Percentiles rank a stretch among this genome's conserved stretches.
phyloP scores from a whole-genome alignment of 2,329 filamentous ascomycete genomes.

The Lachnellula cervina region DNA sequence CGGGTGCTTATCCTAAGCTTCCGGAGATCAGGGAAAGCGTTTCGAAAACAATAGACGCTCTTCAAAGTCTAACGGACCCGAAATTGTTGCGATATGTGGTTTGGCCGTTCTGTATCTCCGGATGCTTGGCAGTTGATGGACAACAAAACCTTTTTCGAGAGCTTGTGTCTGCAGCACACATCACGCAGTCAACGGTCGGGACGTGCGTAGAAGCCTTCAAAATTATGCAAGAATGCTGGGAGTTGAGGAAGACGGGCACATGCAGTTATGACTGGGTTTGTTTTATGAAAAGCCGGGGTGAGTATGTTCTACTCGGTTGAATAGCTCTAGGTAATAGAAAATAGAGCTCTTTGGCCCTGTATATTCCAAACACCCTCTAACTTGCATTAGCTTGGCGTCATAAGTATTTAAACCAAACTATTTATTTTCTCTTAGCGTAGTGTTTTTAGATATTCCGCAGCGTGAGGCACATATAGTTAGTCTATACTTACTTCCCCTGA shows the following conservation, averaged over 20 bases:
- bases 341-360: no score
- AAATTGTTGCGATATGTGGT: not conserved
- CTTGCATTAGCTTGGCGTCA: no score
- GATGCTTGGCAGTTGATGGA: not conserved
- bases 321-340: no score
- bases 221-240: slow-evolving; percentile 27
- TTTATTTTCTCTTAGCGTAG: no score
- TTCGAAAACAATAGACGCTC: slow-evolving; percentile 4
- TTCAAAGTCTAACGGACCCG: slow-evolving; percentile 2
- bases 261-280: not conserved
- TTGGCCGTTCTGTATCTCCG: slow-evolving; percentile 7
- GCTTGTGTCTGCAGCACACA: not conserved
- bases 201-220: not conserved
- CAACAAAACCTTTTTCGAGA: not conserved
- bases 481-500: no score
- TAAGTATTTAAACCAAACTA: no score
- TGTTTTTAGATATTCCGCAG: no score
- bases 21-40: slow-evolving; percentile 18
- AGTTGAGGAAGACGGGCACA: not conserved
- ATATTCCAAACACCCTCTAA: no score
- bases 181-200: not conserved
- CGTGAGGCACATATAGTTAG: no score
- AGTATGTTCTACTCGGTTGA: not conserved
- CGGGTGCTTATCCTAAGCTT: slow-evolving; percentile 16
- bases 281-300: not conserved